Evolutionary conservation across 768 basidiomycete genomes (phyloP), one percentile per base, ranked within the genome.

Genomic region (Boletus reticulatus): DNA sequence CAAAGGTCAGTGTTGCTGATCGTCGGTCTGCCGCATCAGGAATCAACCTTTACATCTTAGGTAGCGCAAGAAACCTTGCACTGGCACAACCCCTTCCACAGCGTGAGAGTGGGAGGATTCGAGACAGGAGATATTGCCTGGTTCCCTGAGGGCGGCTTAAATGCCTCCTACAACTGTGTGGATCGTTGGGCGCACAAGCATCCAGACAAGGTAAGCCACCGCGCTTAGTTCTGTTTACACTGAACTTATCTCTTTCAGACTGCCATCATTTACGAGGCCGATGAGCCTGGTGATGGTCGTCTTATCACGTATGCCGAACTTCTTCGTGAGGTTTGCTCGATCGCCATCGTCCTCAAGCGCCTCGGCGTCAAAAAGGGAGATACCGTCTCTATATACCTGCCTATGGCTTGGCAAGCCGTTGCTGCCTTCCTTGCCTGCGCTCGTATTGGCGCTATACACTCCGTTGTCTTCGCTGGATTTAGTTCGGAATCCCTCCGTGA

Each of bases 401-500:
- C 93, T 49, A 94, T 92, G 90, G 87, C 89, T 19, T 96, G 92
- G 92, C 94, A 98, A 62, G 87, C 96, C 19, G 92, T 90, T 48
- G 94, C 92, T 44, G 92, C 96, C 42, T 94, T 99, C 86, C 88
- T 99, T 54, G 96, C 96, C 7, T 98, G 96, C 70, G 95, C 96
- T 5, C 89, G 96, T 61, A 91, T 99, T 62, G 96, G 96, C 22
- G 96, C 96, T 22, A 79, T 98, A 45, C 96, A 99, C 76, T 95
- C 94, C 9, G 96, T 97, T 67, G 88, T 99, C 54, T 99, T 99
- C 60, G 96, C 96, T 45, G 96, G 96, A 7, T 99, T 99, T 78
- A 92, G 89, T 9, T 85, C 95, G 10, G 96, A 99, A 74, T 88
- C 90, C 3, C 85, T 99, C 45, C 85, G 96, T 38, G 96, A 98